Conservation (phyloP, 1,284 basidiomycete genomes). For the Apiotrichum gracile region DNA sequence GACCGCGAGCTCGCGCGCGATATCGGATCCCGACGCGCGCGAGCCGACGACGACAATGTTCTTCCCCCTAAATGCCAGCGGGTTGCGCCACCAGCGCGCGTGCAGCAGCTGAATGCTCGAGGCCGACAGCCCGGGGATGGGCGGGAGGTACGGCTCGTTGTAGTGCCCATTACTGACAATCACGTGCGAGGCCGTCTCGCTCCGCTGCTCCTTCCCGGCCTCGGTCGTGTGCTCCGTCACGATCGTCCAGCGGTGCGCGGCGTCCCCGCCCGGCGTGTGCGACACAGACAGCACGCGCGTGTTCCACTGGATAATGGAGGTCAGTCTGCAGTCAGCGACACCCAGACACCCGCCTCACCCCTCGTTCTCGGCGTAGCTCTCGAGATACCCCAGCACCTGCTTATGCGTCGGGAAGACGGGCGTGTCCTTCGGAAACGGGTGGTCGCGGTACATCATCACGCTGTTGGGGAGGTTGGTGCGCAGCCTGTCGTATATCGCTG, state of each 20-base stretch:
- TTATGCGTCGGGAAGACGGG: slow-evolving; percentile 18
- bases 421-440: slow-evolving; percentile 15
- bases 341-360: background rate
- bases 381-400: slow-evolving; percentile 17
- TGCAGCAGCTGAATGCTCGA: slow-evolving; percentile 49
- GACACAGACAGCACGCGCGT: slow-evolving; percentile 12
- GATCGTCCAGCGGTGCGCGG: slow-evolving; percentile 16
- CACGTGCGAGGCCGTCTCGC: slow-evolving; percentile 13
- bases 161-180: slow-evolving; percentile 51
- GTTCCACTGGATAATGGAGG: slow-evolving; percentile 27
- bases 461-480: slow-evolving; percentile 39
- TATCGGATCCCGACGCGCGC: slow-evolving; percentile 52
- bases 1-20: slow-evolving; percentile 50
- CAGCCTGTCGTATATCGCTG: slow-evolving; percentile 16
- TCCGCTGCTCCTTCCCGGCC: slow-evolving; percentile 28
- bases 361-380: slow-evolving; percentile 12
- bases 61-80: slow-evolving; percentile 35
- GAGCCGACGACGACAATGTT: slow-evolving; percentile 53
- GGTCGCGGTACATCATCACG: slow-evolving; percentile 20
- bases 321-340: slow-evolving; percentile 1
- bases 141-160: slow-evolving; percentile 49
- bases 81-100: slow-evolving; percentile 49
- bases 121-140: slow-evolving; percentile 40
- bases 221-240: slow-evolving; percentile 5
- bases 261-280: slow-evolving; percentile 7